A percentile compares a stretch with the other conserved stretches of the same genome.
phyloP scores from a whole-genome alignment of 345 rosid genomes.

The Eucalyptus viminalis region DNA sequence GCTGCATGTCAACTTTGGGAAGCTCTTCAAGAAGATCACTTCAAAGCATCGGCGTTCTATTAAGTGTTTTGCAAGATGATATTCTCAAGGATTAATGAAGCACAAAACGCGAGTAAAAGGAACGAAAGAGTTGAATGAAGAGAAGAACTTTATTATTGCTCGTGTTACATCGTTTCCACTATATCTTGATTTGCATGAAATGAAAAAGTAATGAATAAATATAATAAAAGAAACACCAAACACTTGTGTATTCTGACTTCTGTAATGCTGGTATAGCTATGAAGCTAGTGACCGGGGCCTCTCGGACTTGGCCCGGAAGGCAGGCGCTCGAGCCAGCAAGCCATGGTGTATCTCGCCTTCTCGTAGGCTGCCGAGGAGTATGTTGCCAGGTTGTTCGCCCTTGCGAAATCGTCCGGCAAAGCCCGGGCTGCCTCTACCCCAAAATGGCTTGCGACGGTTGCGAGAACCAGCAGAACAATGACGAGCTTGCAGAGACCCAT shows the following conservation, averaged over 20 bases:
- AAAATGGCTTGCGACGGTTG: conserved; percentile 4
- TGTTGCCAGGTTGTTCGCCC: background rate
- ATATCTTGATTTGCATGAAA: background rate
- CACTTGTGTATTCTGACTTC: background rate
- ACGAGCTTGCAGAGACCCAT: conserved; percentile 10
- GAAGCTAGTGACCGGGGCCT: conserved; percentile 1
- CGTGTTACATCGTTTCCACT: background rate
- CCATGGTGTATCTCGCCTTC: background rate
- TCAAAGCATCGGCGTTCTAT: background rate
- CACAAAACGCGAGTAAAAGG: background rate
- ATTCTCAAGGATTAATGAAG: background rate
- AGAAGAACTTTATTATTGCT: background rate
- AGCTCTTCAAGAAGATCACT: background rate
- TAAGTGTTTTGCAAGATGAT: background rate
- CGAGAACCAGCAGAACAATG: conserved; percentile 7
- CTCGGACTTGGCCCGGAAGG: background rate
- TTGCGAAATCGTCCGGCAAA: conserved; percentile 12
- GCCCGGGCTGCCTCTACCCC: conserved; percentile 24
- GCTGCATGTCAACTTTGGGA: background rate
- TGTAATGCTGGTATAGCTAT: background rate
- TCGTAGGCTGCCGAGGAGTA: background rate
- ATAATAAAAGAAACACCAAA: background rate
- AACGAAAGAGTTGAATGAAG: background rate
- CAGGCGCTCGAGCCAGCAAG: background rate
- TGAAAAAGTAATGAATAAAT: background rate